phyloP scores from a whole-genome alignment of 495 filamentous ascomycete genomes.

The Melanomma pulvis-pyrius region DNA sequence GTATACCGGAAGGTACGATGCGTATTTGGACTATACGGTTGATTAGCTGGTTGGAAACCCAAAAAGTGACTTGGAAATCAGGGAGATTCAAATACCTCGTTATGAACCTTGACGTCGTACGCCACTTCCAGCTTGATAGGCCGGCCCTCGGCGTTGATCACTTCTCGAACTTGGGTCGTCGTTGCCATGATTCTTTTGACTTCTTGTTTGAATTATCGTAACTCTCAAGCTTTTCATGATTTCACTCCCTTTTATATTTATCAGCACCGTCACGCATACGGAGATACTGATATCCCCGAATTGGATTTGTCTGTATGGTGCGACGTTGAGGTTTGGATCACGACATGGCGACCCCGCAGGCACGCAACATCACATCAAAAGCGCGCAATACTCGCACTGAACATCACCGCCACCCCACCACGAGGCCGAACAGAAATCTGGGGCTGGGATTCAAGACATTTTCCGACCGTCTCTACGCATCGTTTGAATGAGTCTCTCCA shows the following conservation, averaged over 20 bases:
- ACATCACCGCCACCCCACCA: background rate
- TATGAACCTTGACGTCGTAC: slow-evolving; percentile 17
- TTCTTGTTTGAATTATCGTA: background rate
- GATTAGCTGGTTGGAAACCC: background rate
- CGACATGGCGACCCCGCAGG: slow-evolving; percentile 30
- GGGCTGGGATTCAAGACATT: too few relatives aligned
- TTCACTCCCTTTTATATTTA: background rate
- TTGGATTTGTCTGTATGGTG: background rate
- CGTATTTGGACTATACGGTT: slow-evolving; percentile 56
- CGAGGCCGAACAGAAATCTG: background rate
- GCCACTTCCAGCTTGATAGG: slow-evolving; percentile 23
- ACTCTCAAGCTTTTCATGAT: background rate
- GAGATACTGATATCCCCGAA: slow-evolving; percentile 1
- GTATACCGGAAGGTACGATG: slow-evolving; percentile 65
- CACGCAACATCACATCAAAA: slow-evolving; percentile 26
- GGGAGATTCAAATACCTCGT: slow-evolving; percentile 4
- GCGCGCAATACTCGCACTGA: background rate
- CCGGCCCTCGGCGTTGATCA: slow-evolving; percentile 6
- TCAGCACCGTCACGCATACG: background rate
- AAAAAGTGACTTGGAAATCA: background rate
- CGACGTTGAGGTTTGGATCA: background rate
- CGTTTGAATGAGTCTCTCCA: too few relatives aligned
- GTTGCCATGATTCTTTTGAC: background rate
- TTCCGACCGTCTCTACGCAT: too few relatives aligned
- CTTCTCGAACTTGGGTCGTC: slow-evolving; percentile 4